phyloP scores from a whole-genome alignment of 306 rosid genomes.

The Glycyrrhiza uralensis region DNA sequence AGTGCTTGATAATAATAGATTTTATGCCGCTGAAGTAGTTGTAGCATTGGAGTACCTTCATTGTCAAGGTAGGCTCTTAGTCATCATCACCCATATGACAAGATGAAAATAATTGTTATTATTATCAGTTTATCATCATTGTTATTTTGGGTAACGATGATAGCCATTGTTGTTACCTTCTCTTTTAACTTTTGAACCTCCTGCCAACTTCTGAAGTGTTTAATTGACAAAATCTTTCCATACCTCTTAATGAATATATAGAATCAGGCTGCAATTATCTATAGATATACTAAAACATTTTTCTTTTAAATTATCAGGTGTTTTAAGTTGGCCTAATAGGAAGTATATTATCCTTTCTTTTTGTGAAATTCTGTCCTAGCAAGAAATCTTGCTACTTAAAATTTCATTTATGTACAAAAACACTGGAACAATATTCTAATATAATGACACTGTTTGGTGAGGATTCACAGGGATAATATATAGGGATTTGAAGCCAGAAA shows the following conservation, averaged over 20 bases:
- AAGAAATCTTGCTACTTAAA: background rate
- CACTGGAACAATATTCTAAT: background rate
- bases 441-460: slow-evolving; percentile 6
- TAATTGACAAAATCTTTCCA: background rate
- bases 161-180: background rate
- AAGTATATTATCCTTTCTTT: background rate
- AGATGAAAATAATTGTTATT: background rate
- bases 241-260: background rate
- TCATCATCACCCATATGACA: slow-evolving; percentile 3
- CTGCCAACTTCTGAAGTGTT: background rate
- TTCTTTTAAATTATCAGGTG: background rate
- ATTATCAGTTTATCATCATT: no score
- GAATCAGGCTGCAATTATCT: background rate
- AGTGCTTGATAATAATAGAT: slow-evolving; percentile 42
- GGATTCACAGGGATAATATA: slow-evolving; percentile 76
- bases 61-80: slow-evolving; percentile 64
- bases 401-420: background rate
- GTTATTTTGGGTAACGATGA: background rate
- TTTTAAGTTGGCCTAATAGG: background rate
- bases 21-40: slow-evolving; percentile 83
- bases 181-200: background rate
- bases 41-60: slow-evolving; percentile 97
- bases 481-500: slow-evolving; percentile 95
- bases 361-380: background rate
- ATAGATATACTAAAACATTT: background rate